phyloP scores from a whole-genome alignment of 1,139 yeast species.

The Taphrina deformans region DNA sequence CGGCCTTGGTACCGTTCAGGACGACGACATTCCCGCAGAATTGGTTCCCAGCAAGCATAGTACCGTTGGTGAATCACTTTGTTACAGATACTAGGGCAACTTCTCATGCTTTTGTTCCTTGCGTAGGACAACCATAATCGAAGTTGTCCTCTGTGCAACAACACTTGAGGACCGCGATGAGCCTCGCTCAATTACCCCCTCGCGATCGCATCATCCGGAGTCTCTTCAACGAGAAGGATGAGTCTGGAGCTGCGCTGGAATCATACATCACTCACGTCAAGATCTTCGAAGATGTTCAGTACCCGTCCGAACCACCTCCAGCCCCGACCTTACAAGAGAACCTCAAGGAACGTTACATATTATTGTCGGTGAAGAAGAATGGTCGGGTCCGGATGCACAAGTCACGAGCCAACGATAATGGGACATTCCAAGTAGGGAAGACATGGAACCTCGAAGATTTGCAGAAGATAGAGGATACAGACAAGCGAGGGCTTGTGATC shows the following conservation, averaged over 20 bases:
- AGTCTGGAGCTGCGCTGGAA: constrained; percentile 22
- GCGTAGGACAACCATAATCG: too few relatives aligned
- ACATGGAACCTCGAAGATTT: constrained; percentile 87
- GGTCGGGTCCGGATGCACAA: constrained; percentile 79
- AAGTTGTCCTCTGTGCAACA: too few relatives aligned
- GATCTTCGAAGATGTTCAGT: constrained; percentile 24
- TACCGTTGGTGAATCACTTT: too few relatives aligned
- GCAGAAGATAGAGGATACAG: constrained; percentile 53
- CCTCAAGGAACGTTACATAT: constrained; percentile 29
- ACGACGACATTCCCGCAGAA: too few relatives aligned
- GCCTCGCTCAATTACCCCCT: not conserved
- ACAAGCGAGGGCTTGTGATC: constrained; percentile 51
- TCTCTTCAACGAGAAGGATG: constrained; percentile 26
- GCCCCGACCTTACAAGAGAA: constrained; percentile 14
- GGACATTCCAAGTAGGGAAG: constrained; percentile 83
- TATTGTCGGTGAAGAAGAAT: constrained; percentile 53
- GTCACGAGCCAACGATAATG: constrained; percentile 76
- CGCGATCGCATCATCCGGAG: constrained; percentile 30
- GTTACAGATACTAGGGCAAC: too few relatives aligned
- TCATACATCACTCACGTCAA: constrained; percentile 27
- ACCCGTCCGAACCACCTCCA: constrained; percentile 29
- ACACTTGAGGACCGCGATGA: not conserved
- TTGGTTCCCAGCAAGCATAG: too few relatives aligned
- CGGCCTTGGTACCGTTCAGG: too few relatives aligned
- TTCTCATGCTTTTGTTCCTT: too few relatives aligned